A percentile compares a stretch with the other conserved stretches of the same genome.
These are phyloP conservation scores for Malus orientalis DNA, from an alignment of 306 rosid species.

Conservation along the genomic window DNA sequence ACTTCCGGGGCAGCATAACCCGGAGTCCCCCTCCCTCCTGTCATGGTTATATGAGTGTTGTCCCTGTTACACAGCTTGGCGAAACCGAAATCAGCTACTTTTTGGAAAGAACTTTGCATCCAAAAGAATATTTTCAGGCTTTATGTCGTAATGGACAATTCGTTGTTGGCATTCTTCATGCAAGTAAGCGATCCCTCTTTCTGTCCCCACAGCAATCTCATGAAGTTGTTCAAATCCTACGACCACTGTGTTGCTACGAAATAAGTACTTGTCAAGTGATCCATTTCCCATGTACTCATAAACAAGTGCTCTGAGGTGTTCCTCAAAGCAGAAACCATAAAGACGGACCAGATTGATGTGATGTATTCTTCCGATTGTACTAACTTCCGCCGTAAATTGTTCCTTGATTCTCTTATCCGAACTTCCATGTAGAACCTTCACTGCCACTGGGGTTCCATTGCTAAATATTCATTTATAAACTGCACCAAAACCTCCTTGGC, in stretches of 20 bases:
- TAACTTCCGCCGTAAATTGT: constrained; percentile 28
- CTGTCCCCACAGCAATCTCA: constrained; percentile 39
- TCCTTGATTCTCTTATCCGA: constrained; percentile 22
- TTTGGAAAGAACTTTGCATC: constrained; percentile 15
- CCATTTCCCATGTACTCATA: constrained; percentile 15
- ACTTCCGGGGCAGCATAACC: constrained; percentile 46
- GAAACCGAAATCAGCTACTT: constrained; percentile 49
- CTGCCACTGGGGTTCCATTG: constrained; percentile 26
- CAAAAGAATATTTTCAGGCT: constrained; percentile 43
- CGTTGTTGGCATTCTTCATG: constrained; percentile 39
- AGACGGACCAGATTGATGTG: constrained; percentile 40
- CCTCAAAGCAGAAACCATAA: constrained; percentile 34
- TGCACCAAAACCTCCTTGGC: constrained; percentile 32
- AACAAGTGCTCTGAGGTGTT: constrained; percentile 30
- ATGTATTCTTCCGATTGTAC: constrained; percentile 20
- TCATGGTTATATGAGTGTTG: constrained; percentile 21
- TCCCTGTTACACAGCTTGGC: constrained; percentile 37
- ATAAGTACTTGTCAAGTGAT: constrained; percentile 28
- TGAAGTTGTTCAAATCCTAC: constrained; percentile 32
- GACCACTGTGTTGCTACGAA: neutral
- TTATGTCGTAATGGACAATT: constrained; percentile 48
- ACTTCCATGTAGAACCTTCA: constrained; percentile 28
- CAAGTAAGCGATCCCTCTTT: constrained; percentile 33
- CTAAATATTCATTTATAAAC: constrained; percentile 28
- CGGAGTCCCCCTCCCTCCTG: constrained; percentile 36